A percentile compares a stretch with the other conserved stretches of the same genome.
phyloP scores from a whole-genome alignment of 495 filamentous ascomycete species.

The Trypethelium eluteriae region DNA sequence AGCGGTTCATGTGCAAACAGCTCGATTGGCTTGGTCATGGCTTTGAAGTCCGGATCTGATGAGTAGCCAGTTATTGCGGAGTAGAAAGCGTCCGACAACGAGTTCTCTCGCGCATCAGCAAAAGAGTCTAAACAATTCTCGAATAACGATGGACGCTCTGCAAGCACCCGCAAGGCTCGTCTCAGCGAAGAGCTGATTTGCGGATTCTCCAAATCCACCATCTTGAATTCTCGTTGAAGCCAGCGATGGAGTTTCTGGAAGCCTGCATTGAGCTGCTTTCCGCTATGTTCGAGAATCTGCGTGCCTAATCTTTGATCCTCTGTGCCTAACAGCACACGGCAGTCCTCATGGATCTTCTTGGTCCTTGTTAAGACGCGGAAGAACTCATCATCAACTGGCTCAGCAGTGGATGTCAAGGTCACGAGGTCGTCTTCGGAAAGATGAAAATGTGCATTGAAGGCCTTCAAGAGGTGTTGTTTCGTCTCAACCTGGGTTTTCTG shows the following conservation, averaged over 20 bases:
- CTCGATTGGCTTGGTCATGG: slow-evolving; percentile 82
- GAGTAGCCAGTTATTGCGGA: slow-evolving; percentile 72
- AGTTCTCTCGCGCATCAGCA: slow-evolving; percentile 78
- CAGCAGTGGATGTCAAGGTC: slow-evolving; percentile 62
- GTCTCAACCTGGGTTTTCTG: slow-evolving; percentile 71
- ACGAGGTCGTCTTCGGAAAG: slow-evolving; percentile 71
- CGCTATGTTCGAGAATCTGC: slow-evolving; percentile 85
- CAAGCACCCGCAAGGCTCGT: slow-evolving; percentile 75
- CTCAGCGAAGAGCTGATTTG: slow-evolving; percentile 83
- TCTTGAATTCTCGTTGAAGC: slow-evolving; percentile 90
- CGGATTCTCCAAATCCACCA: slow-evolving; percentile 86
- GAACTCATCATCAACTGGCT: slow-evolving; percentile 78
- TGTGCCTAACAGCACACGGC: slow-evolving; percentile 77
- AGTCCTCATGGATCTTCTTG: slow-evolving; percentile 82
- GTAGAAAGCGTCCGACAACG: slow-evolving; percentile 85
- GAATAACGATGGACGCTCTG: slow-evolving; percentile 83
- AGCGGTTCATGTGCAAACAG: slow-evolving; percentile 85
- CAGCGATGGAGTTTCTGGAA: slow-evolving; percentile 94
- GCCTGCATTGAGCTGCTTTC: slow-evolving; percentile 74
- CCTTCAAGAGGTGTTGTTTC: slow-evolving; percentile 77
- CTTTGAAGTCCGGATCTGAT: slow-evolving; percentile 37
- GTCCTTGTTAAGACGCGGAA: slow-evolving; percentile 72
- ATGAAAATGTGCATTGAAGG: slow-evolving; percentile 77
- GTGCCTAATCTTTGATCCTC: slow-evolving; percentile 80
- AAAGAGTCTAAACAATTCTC: slow-evolving; percentile 92